Base-by-base conservation (phyloP, 2,329 filamentous ascomycete genomes). In the Diaporthe ampelina region DNA sequence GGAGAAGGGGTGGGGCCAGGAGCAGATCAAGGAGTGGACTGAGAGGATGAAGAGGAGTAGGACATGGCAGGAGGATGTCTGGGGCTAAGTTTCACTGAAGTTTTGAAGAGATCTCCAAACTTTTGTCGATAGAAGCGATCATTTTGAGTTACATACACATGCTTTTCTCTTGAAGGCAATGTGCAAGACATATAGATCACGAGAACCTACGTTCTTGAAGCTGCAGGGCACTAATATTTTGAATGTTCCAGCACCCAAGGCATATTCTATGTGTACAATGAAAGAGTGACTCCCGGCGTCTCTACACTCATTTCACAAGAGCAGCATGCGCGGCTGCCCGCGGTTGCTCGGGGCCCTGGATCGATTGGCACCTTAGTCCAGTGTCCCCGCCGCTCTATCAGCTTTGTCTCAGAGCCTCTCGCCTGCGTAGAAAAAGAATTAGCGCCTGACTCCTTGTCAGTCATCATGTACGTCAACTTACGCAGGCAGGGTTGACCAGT, bases 1-100 rank as follows among this genome's bases (percentile, higher is more conserved):
- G 29, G 76, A 77, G 48, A 84, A 83, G 74, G 80, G 78, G 1
- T 84, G 85, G 83, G 78, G 77, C 19, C 84, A 86, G 24, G 77
- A 74, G 9, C 82, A 86, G 58, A 81, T 84, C 19, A 85, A 84
- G 71, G 81, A 82, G 68, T 89, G 87, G 87, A 83, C 81, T 32
- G 86, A 86, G 76, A 82, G 79, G 21, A 79, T 87, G 52, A 88
- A 87, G 83, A 86, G 84, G 77, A 82, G 82, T 37, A 84, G 83
- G n/a, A 88, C 87, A 78, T 89, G 87, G 86, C 84, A 85, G 77
- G 86, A 88, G 77, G 87, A 89, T 82, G 87, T 89, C 57, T 89
- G 87, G 87, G 85, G 85, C 29, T 86, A 71, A 57, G 43, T 37
- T 43, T 17, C 9, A 11, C 29, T 17, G 35, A 29, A 17, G 15